Evolutionary conservation across 2,329 filamentous ascomycete species (phyloP).

Genomic region (Beauveria sp.): DNA sequence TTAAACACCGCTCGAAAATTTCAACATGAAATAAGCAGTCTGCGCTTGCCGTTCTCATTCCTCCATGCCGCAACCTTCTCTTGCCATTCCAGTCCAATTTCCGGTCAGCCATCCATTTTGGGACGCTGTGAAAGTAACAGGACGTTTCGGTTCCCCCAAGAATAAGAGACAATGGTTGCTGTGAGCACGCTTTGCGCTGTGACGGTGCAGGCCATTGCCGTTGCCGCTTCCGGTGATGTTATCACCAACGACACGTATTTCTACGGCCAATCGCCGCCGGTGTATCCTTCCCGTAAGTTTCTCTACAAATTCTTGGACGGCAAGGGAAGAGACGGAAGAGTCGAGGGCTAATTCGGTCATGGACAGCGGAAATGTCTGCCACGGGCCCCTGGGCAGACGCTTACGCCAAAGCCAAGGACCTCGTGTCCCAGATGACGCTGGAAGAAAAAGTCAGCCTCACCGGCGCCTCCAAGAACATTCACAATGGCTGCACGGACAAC

Average conservation of each 20-base stretch:
- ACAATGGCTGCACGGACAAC: slow-evolving; percentile 41
- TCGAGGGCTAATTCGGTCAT: not conserved
- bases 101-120: no score
- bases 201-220: slow-evolving; percentile 6
- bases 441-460: slow-evolving; percentile 74
- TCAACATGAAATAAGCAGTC: no score
- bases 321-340: not conserved
- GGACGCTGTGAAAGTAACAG: no score
- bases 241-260: slow-evolving; percentile 37
- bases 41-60: no score
- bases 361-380: slow-evolving; percentile 45
- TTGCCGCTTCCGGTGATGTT: slow-evolving; percentile 12
- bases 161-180: not conserved
- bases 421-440: slow-evolving; percentile 66
- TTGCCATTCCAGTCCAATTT: no score
- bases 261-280: slow-evolving; percentile 41
- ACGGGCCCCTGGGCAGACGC: slow-evolving; percentile 60
- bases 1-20: no score
- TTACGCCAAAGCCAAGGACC: slow-evolving; percentile 56
- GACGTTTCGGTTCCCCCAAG: no score
- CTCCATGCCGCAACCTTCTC: no score
- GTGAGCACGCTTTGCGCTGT: not conserved
- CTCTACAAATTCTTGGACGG: not conserved
- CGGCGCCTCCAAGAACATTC: slow-evolving; percentile 50
- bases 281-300: slow-evolving; percentile 44